Conservation (phyloP, 73 alveolate genomes). For the Halteria grandinella region DNA sequence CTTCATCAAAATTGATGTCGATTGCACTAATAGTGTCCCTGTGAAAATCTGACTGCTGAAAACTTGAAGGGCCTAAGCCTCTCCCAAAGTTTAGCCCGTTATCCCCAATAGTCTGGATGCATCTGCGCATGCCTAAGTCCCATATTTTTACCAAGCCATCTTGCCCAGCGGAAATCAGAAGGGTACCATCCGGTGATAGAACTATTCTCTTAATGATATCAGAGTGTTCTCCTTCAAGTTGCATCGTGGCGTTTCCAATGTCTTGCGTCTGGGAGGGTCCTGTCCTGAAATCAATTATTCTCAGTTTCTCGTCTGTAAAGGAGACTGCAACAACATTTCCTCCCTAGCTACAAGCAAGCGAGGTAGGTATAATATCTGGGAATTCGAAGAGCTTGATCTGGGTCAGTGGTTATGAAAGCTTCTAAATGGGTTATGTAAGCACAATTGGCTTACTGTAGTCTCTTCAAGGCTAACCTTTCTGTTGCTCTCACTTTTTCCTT, state of each 20-base stretch:
- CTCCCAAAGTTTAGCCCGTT: background rate
- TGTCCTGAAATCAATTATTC: conserved; percentile 27
- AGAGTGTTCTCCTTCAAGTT: conserved; percentile 28
- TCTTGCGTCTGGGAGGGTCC: too few relatives aligned
- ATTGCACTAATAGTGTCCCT: conserved; percentile 4
- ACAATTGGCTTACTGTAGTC: background rate
- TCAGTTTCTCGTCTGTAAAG: conserved; percentile 32
- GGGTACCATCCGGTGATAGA: conserved; percentile 33
- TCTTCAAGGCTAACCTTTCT: background rate
- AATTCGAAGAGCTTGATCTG: background rate
- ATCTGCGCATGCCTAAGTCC: conserved; percentile 34
- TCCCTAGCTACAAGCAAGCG: conserved; percentile 28
- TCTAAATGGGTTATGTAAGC: too few relatives aligned
- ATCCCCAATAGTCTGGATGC: conserved; percentile 21
- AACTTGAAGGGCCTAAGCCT: background rate
- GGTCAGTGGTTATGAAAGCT: too few relatives aligned
- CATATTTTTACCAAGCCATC: conserved; percentile 30
- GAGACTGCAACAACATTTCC: conserved; percentile 27
- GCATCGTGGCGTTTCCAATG: background rate
- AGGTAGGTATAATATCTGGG: conserved; percentile 5
- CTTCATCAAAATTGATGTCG: background rate
- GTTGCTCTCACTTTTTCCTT: background rate
- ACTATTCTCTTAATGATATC: background rate
- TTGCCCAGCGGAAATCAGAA: conserved; percentile 23
- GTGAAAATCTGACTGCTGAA: background rate